Conservation (phyloP, 164 flowering plant species). For the Aristolochia fimbriata region DNA sequence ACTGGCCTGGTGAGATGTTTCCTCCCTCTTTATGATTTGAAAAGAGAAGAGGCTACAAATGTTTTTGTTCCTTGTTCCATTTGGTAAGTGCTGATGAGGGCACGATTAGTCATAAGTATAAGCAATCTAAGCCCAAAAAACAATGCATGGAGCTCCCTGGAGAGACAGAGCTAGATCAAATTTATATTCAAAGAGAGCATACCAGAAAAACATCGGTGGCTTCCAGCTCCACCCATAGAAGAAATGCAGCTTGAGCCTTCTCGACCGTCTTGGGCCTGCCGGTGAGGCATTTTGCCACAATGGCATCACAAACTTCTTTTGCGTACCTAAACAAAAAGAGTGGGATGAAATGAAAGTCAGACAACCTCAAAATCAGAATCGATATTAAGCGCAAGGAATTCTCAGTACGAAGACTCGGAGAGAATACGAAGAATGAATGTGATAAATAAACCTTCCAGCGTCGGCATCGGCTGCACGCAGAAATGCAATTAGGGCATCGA, state of each 20-base stretch:
- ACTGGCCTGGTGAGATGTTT: too few relatives aligned
- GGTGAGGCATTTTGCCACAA: constrained; percentile 82
- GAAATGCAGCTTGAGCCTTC: constrained; percentile 73
- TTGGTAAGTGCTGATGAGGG: not conserved
- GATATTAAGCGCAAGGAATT: not conserved
- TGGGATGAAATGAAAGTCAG: not conserved
- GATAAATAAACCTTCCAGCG: constrained; percentile 50
- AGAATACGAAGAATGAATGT: not conserved
- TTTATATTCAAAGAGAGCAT: constrained; percentile 1
- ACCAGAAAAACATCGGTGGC: constrained; percentile 89
- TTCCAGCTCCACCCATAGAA: constrained; percentile 96
- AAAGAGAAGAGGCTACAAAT: too few relatives aligned
- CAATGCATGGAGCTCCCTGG: too few relatives aligned
- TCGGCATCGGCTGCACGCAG: constrained; percentile 89
- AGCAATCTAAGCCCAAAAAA: too few relatives aligned
- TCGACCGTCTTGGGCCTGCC: constrained; percentile 97
- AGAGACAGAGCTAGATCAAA: too few relatives aligned
- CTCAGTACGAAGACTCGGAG: not conserved
- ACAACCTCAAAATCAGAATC: not conserved
- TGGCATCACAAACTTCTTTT: constrained; percentile 85
- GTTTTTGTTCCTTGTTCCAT: too few relatives aligned
- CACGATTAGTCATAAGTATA: too few relatives aligned
- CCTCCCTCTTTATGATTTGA: too few relatives aligned
- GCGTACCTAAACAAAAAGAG: constrained; percentile 40
- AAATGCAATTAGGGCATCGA: constrained; percentile 83